Evolutionary conservation across 768 basidiomycete species (phyloP).

Genomic region (Plicaturopsis crispa): DNA sequence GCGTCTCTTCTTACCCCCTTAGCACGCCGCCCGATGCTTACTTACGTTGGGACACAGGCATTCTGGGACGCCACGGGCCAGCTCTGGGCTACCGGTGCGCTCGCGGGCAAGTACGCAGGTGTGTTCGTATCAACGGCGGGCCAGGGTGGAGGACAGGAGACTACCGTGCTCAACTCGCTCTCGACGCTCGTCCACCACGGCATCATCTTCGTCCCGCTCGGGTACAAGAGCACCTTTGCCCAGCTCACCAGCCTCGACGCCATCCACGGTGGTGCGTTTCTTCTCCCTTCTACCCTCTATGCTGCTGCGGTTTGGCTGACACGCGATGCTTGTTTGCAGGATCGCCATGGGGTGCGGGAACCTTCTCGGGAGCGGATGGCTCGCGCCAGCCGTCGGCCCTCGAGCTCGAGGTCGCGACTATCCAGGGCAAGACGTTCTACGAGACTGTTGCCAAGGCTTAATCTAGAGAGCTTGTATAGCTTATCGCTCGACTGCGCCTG

Average conservation of each 20-base stretch:
- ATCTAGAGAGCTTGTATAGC: too few relatives aligned
- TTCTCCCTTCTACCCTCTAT: neutral
- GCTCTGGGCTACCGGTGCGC: slow-evolving; percentile 50
- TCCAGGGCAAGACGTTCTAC: slow-evolving; percentile 51
- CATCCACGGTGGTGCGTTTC: slow-evolving; percentile 49
- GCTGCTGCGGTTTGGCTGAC: neutral
- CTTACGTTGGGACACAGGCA: slow-evolving; percentile 23
- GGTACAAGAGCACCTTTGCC: slow-evolving; percentile 45
- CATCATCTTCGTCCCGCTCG: slow-evolving; percentile 64
- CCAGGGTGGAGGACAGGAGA: slow-evolving; percentile 79
- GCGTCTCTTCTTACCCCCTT: neutral
- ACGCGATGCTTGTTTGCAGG: slow-evolving; percentile 26
- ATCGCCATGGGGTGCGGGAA: slow-evolving; percentile 74
- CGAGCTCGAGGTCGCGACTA: slow-evolving; percentile 42
- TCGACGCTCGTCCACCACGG: slow-evolving; percentile 68
- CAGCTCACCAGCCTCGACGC: slow-evolving; percentile 36
- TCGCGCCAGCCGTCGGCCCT: slow-evolving; percentile 37
- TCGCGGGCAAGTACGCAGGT: slow-evolving; percentile 71
- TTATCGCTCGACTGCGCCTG: too few relatives aligned
- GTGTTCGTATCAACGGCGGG: slow-evolving; percentile 67
- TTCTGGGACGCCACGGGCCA: slow-evolving; percentile 75
- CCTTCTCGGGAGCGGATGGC: slow-evolving; percentile 40
- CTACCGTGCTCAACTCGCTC: slow-evolving; percentile 42
- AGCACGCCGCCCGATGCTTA: neutral
- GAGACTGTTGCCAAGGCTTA: slow-evolving; percentile 31